phyloP scores from a whole-genome alignment of 768 basidiomycete genomes.

The Calocera viscosa region DNA sequence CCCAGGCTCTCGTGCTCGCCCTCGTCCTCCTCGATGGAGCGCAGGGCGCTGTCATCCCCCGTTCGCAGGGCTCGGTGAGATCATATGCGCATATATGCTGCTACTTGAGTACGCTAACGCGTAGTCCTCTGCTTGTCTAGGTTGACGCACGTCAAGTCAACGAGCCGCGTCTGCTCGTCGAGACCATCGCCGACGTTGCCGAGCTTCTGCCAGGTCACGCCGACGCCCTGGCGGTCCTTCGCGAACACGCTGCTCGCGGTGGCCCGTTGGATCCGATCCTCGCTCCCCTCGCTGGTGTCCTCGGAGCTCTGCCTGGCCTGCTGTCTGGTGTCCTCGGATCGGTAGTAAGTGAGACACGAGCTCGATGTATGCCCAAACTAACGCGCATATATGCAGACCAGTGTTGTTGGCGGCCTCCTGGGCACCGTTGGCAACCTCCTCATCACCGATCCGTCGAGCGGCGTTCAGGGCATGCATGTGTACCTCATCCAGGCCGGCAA shows the following conservation, averaged over 20 bases:
- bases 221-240: neutral
- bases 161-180: neutral
- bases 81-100: neutral
- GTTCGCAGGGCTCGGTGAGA: neutral
- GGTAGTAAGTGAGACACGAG: neutral
- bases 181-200: neutral
- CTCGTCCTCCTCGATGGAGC: neutral
- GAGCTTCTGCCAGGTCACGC: neutral
- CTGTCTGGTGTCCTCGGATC: neutral
- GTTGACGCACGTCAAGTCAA: neutral
- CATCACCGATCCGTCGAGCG: neutral
- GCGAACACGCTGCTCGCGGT: neutral
- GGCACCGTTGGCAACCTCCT: neutral
- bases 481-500: neutral
- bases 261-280: neutral
- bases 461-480: neutral
- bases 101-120: neutral
- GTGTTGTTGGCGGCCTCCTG: neutral
- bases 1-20: neutral
- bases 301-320: neutral
- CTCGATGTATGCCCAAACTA: neutral
- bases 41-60: neutral
- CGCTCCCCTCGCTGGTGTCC: neutral
- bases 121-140: too few relatives aligned
- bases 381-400: conserved; percentile 6